Percentiles rank a stretch among this genome's conserved stretches.
phyloP scores from a whole-genome alignment of 129 eudicot genomes.

The Dittrichia graveolens region DNA sequence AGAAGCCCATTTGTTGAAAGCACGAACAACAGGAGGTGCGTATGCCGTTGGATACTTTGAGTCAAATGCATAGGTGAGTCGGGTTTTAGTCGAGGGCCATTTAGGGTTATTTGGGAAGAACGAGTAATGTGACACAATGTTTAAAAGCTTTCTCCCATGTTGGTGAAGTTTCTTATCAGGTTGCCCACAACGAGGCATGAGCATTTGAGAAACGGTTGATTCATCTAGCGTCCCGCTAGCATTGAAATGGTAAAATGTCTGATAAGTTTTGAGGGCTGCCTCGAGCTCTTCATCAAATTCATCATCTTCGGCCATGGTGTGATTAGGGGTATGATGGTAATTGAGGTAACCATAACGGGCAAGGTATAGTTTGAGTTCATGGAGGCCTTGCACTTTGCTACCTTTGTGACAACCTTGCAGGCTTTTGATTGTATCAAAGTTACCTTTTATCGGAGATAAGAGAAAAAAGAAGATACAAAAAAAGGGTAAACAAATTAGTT shows the following conservation, averaged over 20 bases:
- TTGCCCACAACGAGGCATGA: constrained; percentile 21
- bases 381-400: constrained; percentile 17
- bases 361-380: constrained; percentile 32
- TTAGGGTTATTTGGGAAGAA: not conserved
- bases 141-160: not conserved
- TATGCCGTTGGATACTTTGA: not conserved
- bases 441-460: not conserved
- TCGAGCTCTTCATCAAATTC: constrained; percentile 25
- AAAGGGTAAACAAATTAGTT: not conserved
- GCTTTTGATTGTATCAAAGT: not conserved
- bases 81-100: constrained; percentile 18
- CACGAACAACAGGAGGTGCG: constrained; percentile 16
- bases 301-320: not conserved
- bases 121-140: constrained; percentile 13
- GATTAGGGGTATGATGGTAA: not conserved
- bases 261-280: constrained; percentile 27
- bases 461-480: constrained; percentile 11
- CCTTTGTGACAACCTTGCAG: constrained; percentile 22
- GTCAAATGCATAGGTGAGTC: constrained; percentile 21
- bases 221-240: constrained; percentile 5
- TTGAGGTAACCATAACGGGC: constrained; percentile 28
- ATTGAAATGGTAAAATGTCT: constrained; percentile 23
- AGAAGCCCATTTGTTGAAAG: constrained; percentile 24
- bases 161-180: constrained; percentile 4
- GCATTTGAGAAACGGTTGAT: constrained; percentile 22